Percentiles rank a stretch among this genome's conserved stretches.
phyloP scores from a whole-genome alignment of 148 eudicot species.

The Silene uniflora region DNA sequence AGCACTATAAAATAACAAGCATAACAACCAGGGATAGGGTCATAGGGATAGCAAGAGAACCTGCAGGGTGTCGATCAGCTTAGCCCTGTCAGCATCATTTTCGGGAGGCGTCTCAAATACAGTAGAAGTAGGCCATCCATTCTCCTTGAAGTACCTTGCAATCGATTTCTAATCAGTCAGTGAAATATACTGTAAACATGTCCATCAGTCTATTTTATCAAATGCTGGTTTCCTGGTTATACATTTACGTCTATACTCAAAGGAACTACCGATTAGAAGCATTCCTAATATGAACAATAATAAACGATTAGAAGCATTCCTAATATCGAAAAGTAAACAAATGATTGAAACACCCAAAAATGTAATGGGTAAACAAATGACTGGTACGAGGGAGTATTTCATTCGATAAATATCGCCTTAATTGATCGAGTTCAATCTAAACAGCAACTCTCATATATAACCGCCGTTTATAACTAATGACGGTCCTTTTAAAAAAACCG shows the following conservation, averaged over 20 bases:
- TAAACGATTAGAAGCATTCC: no score
- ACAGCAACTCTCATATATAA: no score
- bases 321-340: no score
- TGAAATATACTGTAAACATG: conserved; percentile 9
- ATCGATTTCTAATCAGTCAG: conserved; percentile 27
- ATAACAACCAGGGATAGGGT: conserved; percentile 9
- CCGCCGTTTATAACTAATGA: no score
- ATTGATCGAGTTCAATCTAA: no score
- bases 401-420: no score
- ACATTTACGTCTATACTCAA: not conserved
- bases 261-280: no score
- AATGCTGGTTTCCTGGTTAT: not conserved
- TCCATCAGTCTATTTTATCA: not conserved
- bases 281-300: no score
- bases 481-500: no score
- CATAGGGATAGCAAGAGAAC: conserved; percentile 29
- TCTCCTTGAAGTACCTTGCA: conserved; percentile 91
- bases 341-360: no score
- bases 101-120: conserved; percentile 61
- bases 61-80: conserved; percentile 78
- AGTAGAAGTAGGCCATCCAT: conserved; percentile 89
- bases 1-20: not conserved
- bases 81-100: conserved; percentile 59
- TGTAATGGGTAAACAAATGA: no score
- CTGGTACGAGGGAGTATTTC: no score